Base-by-base conservation (phyloP, 257 asterid species). In the Haberlea rhodopensis region DNA sequence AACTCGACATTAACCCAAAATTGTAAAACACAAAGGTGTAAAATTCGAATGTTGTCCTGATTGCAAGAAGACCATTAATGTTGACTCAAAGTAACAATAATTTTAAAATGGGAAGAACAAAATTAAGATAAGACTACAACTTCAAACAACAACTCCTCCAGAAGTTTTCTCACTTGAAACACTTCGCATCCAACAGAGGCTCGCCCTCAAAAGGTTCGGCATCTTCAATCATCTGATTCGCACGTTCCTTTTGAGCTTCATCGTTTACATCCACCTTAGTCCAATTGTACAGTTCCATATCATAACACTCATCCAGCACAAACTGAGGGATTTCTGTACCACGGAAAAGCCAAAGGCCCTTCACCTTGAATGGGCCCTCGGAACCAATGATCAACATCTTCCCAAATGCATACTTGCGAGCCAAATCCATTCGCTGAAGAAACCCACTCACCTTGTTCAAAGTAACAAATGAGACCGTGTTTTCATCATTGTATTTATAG, bases 251-350 rank as follows among this genome's bases (percentile, higher is more conserved):
- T 21, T 91, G 96, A 24, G 91, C 92, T 57, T 85, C 92, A 49
- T 87, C 96, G 0, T n/a, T 86, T 72, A 91, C 79, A 63, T 91
- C 92, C 0, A 79, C 96, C 82, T 91, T 71, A 31, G 78, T 85
- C 98, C 96, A 91, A 22, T 85, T 92, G 19, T 89, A 89, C 18
- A 91, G 86, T 58, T 89, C 98, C 98, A 87, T 91, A 71, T 91
- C 98, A 51, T 89, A 91, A 11, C 88, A 86, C 77, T 87, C 96
- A 2, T 91, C 96, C 60, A 91, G 60, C 10, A 91, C 71, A 22
- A 87, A 91, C 72, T 86, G 80, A 5, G 98, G 96, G 60, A 88
- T 80, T 64, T 91, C 95, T 25, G 80, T 71, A 6, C 98, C 96
- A 0, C 98, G 78, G 85, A 91, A 91, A 28, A 90, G 91, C 97